Evolutionary conservation across 164 flowering plant genomes (phyloP).

Genomic region (Nelumbo lutea): DNA sequence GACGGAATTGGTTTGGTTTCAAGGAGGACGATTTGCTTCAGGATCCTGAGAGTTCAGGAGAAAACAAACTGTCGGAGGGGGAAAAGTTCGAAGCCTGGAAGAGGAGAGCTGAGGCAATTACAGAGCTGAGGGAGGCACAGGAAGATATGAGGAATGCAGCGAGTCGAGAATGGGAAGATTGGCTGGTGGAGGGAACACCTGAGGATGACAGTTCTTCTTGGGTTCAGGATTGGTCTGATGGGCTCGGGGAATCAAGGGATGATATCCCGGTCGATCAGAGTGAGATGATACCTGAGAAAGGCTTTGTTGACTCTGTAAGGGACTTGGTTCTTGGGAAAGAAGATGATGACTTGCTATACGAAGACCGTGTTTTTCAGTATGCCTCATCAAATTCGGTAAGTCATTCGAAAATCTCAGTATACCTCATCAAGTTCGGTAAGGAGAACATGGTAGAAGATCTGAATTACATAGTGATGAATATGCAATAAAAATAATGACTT

Average conservation of each 20-base stretch:
- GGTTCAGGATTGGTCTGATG: slow-evolving; percentile 33
- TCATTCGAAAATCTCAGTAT: neutral
- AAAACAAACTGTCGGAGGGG: slow-evolving; percentile 44
- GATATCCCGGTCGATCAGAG: slow-evolving; percentile 24
- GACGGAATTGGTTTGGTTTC: slow-evolving; percentile 84
- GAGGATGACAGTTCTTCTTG: slow-evolving; percentile 26
- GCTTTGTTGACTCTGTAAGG: slow-evolving; percentile 51
- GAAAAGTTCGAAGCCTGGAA: slow-evolving; percentile 93
- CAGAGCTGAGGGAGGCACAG: slow-evolving; percentile 87
- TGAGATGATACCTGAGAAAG: slow-evolving; percentile 38
- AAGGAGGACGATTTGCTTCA: slow-evolving; percentile 52
- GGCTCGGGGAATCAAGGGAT: slow-evolving; percentile 19
- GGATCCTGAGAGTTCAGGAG: slow-evolving; percentile 23
- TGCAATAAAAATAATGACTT: too few relatives aligned
- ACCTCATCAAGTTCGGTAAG: too few relatives aligned
- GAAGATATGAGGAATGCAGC: slow-evolving; percentile 71
- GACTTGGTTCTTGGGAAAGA: slow-evolving; percentile 54
- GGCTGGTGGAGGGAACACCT: slow-evolving; percentile 50
- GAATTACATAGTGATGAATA: too few relatives aligned
- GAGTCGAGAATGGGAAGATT: slow-evolving; percentile 87
- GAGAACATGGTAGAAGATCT: too few relatives aligned
- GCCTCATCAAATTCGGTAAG: slow-evolving; percentile 82
- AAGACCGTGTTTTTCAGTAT: slow-evolving; percentile 86
- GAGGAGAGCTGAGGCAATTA: slow-evolving; percentile 88
- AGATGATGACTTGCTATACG: slow-evolving; percentile 80